Evolutionary conservation across 2,329 filamentous ascomycete species (phyloP), one percentile per base, ranked within the genome.

Genomic region (Aspergillus awamori): DNA sequence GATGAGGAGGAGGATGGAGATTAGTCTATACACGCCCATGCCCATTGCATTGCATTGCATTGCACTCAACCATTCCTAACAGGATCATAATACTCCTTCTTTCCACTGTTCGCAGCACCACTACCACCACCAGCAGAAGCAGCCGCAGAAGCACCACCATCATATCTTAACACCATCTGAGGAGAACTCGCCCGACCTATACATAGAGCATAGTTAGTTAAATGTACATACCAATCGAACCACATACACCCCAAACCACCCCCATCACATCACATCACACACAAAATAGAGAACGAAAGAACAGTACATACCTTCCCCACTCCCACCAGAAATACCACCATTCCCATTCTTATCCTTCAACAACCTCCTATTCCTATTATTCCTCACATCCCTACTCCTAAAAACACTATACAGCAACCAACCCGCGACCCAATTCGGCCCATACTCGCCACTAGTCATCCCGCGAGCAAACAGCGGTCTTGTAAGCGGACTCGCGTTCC

Each of bases 381-480:
- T 81, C 53, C 79, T 72, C 58, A 79, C 75, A 70, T 81, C 79
- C 56, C 79, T 69, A 20, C 78, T 80, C n/a, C 79, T 76, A 68
- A 81, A 81, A 28, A 81, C 79, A 62, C 78, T 80, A 67, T 81
- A 81, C 65, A 81, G 68, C 69, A 81, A 70, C 79, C 79, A 81
- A 15, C 77, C 74, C 0, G 78, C 76, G 13, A 81, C 79, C 79
- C 79, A 81, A 59, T 81, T 81, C 5, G 79, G 79, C 7, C 75
- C 77, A 60, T 80, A 77, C 66, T 81, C 79, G 60, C 78, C 77
- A 28, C 70, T 74, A 1, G 77, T 80, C 20, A 67, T 69, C 22
- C 79, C 79, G 5, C 69, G 73, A 47, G 79, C 76, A 55, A 81
- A 81, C 5, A 78, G 66, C 22, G 68, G 72, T 7, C 76, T 70